These are phyloP conservation scores for Austroboletus niveus DNA, from an alignment of 1,284 basidiomycete species.

Conservation along the genomic window DNA sequence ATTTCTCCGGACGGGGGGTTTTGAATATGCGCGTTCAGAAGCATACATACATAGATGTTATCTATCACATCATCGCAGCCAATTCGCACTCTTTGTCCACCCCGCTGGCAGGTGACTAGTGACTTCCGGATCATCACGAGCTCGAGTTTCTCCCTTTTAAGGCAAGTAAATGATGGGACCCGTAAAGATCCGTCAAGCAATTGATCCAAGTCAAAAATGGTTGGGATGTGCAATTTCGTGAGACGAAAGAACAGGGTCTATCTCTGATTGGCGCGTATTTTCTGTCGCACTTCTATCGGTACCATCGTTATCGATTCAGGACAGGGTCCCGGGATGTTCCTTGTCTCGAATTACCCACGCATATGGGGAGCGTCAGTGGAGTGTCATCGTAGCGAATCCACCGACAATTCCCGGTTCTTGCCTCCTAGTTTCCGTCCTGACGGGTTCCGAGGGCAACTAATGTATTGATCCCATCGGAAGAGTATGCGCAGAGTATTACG, in stretches of 20 bases:
- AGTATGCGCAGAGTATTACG: constrained; percentile 4
- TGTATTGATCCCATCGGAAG: neutral
- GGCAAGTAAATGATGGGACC: neutral
- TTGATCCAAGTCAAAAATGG: neutral
- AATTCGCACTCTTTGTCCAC: neutral
- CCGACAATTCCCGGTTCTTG: constrained; percentile 9
- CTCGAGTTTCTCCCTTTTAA: neutral
- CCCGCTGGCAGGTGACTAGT: neutral
- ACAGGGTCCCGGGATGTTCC: neutral
- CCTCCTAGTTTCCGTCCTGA: neutral
- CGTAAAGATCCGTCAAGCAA: constrained; percentile 3
- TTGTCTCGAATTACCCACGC: neutral
- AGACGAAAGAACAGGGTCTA: constrained; percentile 1
- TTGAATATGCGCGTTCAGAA: constrained; percentile 7
- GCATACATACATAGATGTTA: constrained; percentile 3
- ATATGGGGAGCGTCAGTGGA: too few species aligned
- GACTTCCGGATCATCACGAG: constrained; percentile 3
- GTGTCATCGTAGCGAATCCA: too few species aligned
- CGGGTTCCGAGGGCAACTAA: neutral
- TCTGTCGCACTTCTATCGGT: constrained; percentile 2
- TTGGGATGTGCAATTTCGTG: constrained; percentile 7
- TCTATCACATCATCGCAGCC: too few species aligned
- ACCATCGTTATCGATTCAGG: constrained; percentile 1
- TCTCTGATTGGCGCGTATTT: constrained; percentile 1
- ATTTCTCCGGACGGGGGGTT: neutral